A percentile compares a stretch with the other conserved stretches of the same genome.
phyloP scores from a whole-genome alignment of 208 protist species.

The Porcisia deanei region DNA sequence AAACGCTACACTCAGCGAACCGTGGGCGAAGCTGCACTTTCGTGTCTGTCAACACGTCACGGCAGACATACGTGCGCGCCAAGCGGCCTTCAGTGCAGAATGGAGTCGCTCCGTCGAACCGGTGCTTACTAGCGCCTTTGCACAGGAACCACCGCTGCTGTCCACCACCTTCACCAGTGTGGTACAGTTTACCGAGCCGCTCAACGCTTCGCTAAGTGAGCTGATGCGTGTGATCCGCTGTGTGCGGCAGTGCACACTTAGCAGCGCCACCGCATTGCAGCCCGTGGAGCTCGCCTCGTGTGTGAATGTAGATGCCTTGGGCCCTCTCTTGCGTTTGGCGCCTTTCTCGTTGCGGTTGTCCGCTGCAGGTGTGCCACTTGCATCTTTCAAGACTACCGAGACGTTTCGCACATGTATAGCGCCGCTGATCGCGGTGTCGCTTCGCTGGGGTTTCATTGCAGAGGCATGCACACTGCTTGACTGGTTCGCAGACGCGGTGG shows the following conservation, averaged over 20 bases:
- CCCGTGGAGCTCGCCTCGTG: neutral
- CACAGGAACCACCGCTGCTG: conserved; percentile 28
- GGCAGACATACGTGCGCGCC: neutral
- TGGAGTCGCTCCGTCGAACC: conserved; percentile 19
- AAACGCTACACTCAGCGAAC: conserved; percentile 6
- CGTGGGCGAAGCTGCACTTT: conserved; percentile 22
- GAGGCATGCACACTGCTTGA: conserved; percentile 32
- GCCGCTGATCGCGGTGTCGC: conserved; percentile 20
- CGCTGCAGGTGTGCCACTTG: conserved; percentile 1
- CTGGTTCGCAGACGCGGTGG: conserved; percentile 10
- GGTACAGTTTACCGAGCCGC: conserved; percentile 11
- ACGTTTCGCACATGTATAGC: conserved; percentile 11
- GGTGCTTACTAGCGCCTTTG: conserved; percentile 19
- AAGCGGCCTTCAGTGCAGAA: neutral
- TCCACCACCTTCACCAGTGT: conserved; percentile 9
- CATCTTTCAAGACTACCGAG: neutral
- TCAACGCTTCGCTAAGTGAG: conserved; percentile 6
- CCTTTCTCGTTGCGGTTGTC: conserved; percentile 1
- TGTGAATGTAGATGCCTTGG: neutral
- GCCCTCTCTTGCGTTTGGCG: conserved; percentile 5
- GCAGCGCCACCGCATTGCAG: neutral
- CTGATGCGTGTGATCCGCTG: conserved; percentile 6
- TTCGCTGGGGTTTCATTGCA: conserved; percentile 18
- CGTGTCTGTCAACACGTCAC: conserved; percentile 9
- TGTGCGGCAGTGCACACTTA: neutral